These are phyloP conservation scores for Phytophthora europaea DNA, from an alignment of 352 stramenopile genomes.

Conservation along the genomic window DNA sequence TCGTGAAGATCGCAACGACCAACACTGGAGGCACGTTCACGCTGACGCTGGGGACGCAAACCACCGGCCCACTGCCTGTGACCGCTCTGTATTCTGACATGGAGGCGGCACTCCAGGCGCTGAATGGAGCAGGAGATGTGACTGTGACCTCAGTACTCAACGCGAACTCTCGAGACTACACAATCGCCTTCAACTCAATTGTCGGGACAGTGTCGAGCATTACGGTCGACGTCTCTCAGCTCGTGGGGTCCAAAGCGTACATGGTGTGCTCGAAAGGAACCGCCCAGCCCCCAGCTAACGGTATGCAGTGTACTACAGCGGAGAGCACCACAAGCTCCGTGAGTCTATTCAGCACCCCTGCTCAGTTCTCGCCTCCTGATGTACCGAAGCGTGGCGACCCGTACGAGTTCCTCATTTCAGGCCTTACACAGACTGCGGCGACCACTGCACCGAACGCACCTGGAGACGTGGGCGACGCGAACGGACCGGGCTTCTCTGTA, in stretches of 20 bases:
- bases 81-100: constrained; percentile 78
- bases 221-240: constrained; percentile 42
- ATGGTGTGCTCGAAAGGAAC: constrained; percentile 65
- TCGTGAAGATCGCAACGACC: constrained; percentile 83
- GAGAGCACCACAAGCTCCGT: constrained; percentile 58
- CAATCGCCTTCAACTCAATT: constrained; percentile 68
- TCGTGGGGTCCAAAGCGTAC: constrained; percentile 47
- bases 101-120: constrained; percentile 79
- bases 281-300: constrained; percentile 29
- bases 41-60: constrained; percentile 56
- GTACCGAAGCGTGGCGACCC: constrained; percentile 46
- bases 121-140: constrained; percentile 86
- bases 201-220: constrained; percentile 44
- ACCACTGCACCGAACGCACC: constrained; percentile 32
- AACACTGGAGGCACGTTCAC: constrained; percentile 90
- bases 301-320: constrained; percentile 51
- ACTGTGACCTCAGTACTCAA: constrained; percentile 55
- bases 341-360: constrained; percentile 40
- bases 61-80: constrained; percentile 66
- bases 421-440: constrained; percentile 53
- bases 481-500: constrained; percentile 64
- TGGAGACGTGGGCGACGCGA: constrained; percentile 46
- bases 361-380: constrained; percentile 57
- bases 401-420: constrained; percentile 66
- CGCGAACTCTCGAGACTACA: constrained; percentile 51